Evolutionary conservation across 306 rosid species (phyloP).

Genomic region (Boehmeria nivea): DNA sequence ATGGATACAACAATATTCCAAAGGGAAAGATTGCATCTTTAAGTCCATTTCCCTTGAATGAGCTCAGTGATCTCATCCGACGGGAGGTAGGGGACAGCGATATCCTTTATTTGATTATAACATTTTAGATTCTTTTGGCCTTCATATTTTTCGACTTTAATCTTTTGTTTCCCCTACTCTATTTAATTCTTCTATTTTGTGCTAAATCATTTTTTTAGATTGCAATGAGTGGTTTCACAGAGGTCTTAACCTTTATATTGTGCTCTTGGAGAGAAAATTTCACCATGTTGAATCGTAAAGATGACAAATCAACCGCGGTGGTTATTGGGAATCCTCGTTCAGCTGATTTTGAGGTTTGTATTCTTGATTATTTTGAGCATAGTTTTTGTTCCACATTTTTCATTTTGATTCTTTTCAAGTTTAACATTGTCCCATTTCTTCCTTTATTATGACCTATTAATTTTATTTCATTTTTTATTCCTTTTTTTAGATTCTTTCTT

Average conservation of each 20-base stretch:
- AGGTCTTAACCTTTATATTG: constrained; percentile 83
- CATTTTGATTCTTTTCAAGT: background rate
- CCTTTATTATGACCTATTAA: background rate
- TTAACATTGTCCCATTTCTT: background rate
- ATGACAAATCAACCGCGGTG: constrained; percentile 64
- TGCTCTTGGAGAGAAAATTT: constrained; percentile 78
- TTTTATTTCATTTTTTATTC: background rate
- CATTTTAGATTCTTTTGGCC: background rate
- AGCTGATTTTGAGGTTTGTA: constrained; percentile 75
- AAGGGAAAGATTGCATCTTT: constrained; percentile 63
- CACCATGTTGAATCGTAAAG: constrained; percentile 66
- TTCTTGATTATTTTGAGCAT: background rate
- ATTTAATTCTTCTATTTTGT: constrained; percentile 6
- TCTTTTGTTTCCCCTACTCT: too few species aligned
- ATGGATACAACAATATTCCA: constrained; percentile 70
- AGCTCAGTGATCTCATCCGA: constrained; percentile 72
- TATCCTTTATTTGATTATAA: too few species aligned
- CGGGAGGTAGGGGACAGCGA: constrained; percentile 47
- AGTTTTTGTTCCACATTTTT: too few species aligned
- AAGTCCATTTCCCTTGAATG: constrained; percentile 69
- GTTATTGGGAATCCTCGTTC: constrained; percentile 84
- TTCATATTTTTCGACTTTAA: background rate
- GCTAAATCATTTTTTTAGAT: constrained; percentile 42
- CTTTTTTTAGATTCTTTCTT: background rate
- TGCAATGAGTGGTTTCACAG: constrained; percentile 78